Base-by-base conservation (phyloP, 2,329 filamentous ascomycete species). In the Neonectria hederae region DNA sequence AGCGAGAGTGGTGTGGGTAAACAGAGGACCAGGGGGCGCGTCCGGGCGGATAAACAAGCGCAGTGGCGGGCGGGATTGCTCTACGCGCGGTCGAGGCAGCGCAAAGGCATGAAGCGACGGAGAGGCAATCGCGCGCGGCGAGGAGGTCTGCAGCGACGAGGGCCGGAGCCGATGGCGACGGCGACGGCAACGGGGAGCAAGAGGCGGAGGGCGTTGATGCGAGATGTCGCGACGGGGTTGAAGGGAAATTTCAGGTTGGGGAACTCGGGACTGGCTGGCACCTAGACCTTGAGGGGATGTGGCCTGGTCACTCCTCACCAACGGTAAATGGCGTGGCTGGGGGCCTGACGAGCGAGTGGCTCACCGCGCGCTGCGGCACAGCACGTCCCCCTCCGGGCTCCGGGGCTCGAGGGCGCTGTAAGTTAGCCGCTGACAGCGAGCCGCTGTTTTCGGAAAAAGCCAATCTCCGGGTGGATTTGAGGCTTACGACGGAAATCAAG, bases 291-390 rank as follows among this genome's bases (percentile, higher is more conserved):
- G 72, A 65, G 69, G 65, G 61, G 57, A 63, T 61, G 67, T 60
- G 65, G 67, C 72, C 67, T 74, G 62, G 67, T 66, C 74, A 66
- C 54, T 58, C 69, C 68, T 71, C 66, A 63, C 69, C 72, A 75
- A 68, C 72, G 66, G 70, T 74, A 77, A 80, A 80, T 74, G 74
- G 74, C 75, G 78, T 80, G 78, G 78, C 78, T 80, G 78, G 78
- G 77, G 77, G 73, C 55, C 58, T 68, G 51, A 38, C 51, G 42
- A 59, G 21, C 48, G 63, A 53, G 54, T 65, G 59, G 53, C 57
- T 55, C 53, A 28, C 54, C 46, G 54, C 28, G 40, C 55, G 54
- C 43, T 59, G 54, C 61, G 49, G 55, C 42, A 59, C 42, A 42
- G 51, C 61, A 30, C 49, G 54, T n/a, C 10, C 26, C 19, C 51